These are phyloP conservation scores for Suhomyces emberorum DNA, from an alignment of 805 yeast species.

Conservation along the genomic window DNA sequence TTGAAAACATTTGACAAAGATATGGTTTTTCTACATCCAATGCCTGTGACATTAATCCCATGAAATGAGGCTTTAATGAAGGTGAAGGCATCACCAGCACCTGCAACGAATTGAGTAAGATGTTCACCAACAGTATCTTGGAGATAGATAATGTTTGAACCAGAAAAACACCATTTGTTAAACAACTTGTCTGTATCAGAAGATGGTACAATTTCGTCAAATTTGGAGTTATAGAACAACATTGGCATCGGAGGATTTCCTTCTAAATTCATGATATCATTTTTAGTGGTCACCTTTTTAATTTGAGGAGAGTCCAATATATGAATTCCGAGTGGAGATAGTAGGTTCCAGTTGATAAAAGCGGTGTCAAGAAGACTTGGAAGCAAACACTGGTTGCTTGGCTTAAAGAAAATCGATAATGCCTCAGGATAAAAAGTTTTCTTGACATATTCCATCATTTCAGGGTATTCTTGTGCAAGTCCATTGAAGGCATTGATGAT, in stretches of 20 bases:
- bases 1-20: neutral
- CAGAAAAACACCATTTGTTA: conserved; percentile 22
- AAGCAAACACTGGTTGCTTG: conserved; percentile 4
- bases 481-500: conserved; percentile 29
- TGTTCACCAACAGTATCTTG: conserved; percentile 22
- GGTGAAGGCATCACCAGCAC: conserved; percentile 15
- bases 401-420: neutral
- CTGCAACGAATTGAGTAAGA: conserved; percentile 15
- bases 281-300: neutral
- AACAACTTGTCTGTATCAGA: conserved; percentile 12
- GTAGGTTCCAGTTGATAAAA: neutral
- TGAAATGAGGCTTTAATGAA: conserved; percentile 16
- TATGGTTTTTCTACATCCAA: neutral
- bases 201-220: conserved; percentile 12
- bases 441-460: conserved; percentile 8
- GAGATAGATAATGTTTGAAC: neutral
- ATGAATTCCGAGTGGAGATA: neutral
- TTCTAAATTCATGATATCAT: neutral
- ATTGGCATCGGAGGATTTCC: conserved; percentile 10
- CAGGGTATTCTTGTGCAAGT: conserved; percentile 29
- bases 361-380: neutral
- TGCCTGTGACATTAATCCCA: neutral
- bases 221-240: conserved; percentile 9
- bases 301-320: conserved; percentile 1
- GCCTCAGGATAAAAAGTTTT: conserved; percentile 5